Conservation (phyloP, 768 basidiomycete genomes). For the Lactarius akahatsu region DNA sequence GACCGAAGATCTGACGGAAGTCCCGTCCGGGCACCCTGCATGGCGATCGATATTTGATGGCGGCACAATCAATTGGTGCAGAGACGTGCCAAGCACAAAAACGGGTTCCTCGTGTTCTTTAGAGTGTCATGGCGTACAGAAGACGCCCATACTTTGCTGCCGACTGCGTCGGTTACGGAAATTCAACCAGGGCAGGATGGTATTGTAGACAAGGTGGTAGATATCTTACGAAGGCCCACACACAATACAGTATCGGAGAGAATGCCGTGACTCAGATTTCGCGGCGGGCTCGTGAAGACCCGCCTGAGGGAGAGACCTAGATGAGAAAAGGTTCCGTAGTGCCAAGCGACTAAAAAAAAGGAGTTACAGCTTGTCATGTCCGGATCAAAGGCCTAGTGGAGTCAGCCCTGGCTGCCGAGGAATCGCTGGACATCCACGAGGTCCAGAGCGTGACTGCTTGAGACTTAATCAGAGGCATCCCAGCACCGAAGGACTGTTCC, state of each 20-base stretch:
- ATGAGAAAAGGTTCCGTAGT: background rate
- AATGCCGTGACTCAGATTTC: constrained; percentile 38
- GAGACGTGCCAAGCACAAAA: background rate
- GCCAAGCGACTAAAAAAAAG: background rate
- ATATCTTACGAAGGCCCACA: constrained; percentile 36
- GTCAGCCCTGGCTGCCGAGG: constrained; percentile 28
- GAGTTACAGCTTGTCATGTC: constrained; percentile 15
- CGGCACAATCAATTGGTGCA: background rate
- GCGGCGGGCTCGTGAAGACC: constrained; percentile 30
- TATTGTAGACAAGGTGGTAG: background rate
- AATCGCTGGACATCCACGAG: constrained; percentile 40
- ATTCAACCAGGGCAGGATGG: constrained; percentile 30
- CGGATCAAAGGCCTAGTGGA: background rate
- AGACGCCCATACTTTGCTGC: constrained; percentile 36
- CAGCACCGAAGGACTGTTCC: constrained; percentile 31
- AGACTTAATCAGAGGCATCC: background rate
- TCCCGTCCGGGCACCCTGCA: background rate
- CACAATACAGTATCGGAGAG: constrained; percentile 33
- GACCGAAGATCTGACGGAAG: background rate
- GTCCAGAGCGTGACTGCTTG: constrained; percentile 35
- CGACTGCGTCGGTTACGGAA: constrained; percentile 31
- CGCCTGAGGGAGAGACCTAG: background rate
- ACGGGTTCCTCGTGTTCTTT: background rate
- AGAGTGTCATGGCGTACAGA: constrained; percentile 35
- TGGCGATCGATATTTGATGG: background rate